A percentile compares a stretch with the other conserved stretches of the same genome.
Conservation (phyloP, 2,329 filamentous ascomycete species). For the Pseudocercospora fuligena region DNA sequence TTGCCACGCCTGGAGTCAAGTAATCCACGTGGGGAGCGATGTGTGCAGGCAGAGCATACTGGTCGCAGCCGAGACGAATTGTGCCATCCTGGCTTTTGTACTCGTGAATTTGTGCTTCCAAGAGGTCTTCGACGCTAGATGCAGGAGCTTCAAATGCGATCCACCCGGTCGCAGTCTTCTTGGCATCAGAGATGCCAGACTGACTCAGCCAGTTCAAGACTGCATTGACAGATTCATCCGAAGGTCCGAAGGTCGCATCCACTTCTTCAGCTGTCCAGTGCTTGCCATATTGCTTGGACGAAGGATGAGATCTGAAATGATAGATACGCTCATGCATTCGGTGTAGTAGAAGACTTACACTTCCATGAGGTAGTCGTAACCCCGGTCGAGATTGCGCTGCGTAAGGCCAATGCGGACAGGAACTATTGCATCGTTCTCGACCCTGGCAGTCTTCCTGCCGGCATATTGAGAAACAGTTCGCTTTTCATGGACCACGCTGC, state of each 20-base stretch:
- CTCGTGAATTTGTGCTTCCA: conserved; percentile 7
- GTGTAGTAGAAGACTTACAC: conserved; percentile 37
- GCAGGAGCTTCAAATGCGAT: conserved; percentile 17
- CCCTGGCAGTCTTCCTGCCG: conserved; percentile 28
- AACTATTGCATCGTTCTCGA: conserved; percentile 32
- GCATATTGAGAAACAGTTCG: conserved; percentile 30
- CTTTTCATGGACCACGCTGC: conserved; percentile 39
- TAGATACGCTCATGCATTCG: conserved; percentile 25
- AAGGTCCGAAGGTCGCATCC: conserved; percentile 49
- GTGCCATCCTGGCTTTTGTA: conserved; percentile 8
- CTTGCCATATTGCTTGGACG: conserved; percentile 47
- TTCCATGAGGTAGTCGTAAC: conserved; percentile 38
- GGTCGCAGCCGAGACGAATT: conserved; percentile 32
- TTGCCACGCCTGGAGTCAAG: conserved; percentile 51
- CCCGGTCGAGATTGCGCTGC: conserved; percentile 42
- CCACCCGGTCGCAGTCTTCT: conserved; percentile 10
- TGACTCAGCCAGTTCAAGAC: conserved; percentile 60
- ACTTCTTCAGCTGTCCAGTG: conserved; percentile 51
- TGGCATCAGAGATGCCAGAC: conserved; percentile 1
- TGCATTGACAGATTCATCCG: conserved; percentile 49
- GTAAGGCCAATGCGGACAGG: conserved; percentile 42
- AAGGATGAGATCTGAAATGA: conserved; percentile 43
- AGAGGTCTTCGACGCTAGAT: conserved; percentile 6
- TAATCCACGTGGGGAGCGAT: conserved; percentile 43
- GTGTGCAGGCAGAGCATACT: conserved; percentile 43